Evolutionary conservation across 345 rosid species (phyloP).

Genomic region (Dipteronia sinensis): DNA sequence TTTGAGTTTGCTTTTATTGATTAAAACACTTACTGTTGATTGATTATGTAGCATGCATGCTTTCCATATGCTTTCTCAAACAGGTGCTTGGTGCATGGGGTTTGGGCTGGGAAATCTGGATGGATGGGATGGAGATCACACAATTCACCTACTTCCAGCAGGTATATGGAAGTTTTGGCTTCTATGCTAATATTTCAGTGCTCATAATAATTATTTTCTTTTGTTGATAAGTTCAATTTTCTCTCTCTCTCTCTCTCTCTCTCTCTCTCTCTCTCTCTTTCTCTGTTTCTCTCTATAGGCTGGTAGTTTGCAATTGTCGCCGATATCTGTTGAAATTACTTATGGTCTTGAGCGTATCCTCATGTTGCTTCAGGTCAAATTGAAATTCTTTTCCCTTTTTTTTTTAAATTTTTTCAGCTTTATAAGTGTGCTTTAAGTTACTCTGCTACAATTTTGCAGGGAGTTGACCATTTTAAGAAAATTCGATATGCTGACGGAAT

Average conservation of each 20-base stretch:
- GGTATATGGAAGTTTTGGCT: constrained; percentile 40
- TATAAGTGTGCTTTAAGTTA: constrained; percentile 33
- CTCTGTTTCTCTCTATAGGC: constrained; percentile 46
- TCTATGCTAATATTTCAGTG: neutral
- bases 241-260: constrained; percentile 14
- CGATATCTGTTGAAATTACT: constrained; percentile 95
- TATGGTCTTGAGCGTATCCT: constrained; percentile 97
- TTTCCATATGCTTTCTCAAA: constrained; percentile 16
- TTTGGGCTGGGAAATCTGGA: constrained; percentile 99
- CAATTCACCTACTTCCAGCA: constrained; percentile 99
- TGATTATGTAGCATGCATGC: neutral
- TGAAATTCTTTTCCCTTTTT: constrained; percentile 16
- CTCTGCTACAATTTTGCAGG: constrained; percentile 44
- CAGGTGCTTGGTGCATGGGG: constrained; percentile 99
- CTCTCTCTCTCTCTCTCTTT: constrained; percentile 21
- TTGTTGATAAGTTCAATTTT: constrained; percentile 8
- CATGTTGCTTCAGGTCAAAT: constrained; percentile 91
- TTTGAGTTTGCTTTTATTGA: neutral
- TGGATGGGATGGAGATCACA: constrained; percentile 99
- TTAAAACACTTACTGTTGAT: neutral
- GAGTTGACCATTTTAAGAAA: constrained; percentile 97
- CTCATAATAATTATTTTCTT: neutral
- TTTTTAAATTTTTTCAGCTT: constrained; percentile 7
- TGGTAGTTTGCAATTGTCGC: constrained; percentile 90
- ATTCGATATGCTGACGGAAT: constrained; percentile 91